Percentiles rank a stretch among this genome's conserved stretches.
phyloP scores from a whole-genome alignment of 2,329 filamentous ascomycete genomes.

The Trichoderma atrobrunneum region DNA sequence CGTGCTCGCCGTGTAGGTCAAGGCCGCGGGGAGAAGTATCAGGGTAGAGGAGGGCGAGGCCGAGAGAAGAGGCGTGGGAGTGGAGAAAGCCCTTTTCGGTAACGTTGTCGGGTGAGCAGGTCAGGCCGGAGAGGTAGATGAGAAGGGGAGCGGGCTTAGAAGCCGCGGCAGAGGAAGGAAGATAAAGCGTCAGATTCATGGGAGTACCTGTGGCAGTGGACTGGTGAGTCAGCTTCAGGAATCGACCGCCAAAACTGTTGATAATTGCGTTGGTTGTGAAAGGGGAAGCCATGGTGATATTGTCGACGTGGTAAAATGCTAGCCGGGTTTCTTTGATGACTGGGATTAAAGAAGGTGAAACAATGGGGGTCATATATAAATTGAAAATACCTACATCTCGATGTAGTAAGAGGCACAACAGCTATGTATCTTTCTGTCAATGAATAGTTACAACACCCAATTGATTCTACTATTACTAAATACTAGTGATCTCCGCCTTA shows the following conservation, averaged over 20 bases:
- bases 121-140: slow-evolving; percentile 90
- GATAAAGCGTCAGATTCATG: slow-evolving; percentile 90
- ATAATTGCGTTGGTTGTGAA: slow-evolving; percentile 80
- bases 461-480: neutral
- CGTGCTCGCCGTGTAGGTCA: slow-evolving; percentile 78
- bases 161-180: slow-evolving; percentile 67
- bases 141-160: slow-evolving; percentile 68
- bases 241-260: slow-evolving; percentile 86
- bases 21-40: slow-evolving; percentile 91
- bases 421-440: neutral
- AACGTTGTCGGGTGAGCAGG: slow-evolving; percentile 87
- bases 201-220: slow-evolving; percentile 76
- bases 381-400: neutral
- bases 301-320: too few species aligned
- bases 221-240: slow-evolving; percentile 88
- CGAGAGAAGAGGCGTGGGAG: slow-evolving; percentile 70
- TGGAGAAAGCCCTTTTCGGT: slow-evolving; percentile 89
- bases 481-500: neutral
- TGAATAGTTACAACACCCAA: neutral
- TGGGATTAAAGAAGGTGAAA: accelerated
- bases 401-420: neutral
- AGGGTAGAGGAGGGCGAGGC: slow-evolving; percentile 90
- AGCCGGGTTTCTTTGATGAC: too few species aligned
- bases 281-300: too few species aligned
- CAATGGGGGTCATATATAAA: neutral